Evolutionary conservation across 2,329 filamentous ascomycete genomes (phyloP).

Genomic region (Nigrospora sphaerica): DNA sequence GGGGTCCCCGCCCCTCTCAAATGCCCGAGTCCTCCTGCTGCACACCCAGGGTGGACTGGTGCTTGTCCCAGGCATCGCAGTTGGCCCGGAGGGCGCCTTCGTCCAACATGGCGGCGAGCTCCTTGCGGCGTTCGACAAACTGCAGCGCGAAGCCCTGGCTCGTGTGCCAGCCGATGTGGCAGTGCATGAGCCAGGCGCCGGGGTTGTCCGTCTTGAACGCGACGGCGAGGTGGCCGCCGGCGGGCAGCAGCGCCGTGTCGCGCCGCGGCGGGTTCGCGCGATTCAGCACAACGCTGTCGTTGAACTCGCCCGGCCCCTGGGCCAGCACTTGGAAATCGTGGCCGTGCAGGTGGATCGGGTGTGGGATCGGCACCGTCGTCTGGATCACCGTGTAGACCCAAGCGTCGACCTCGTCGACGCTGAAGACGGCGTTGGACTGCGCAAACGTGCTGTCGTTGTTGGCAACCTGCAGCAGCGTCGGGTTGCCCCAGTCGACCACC

Average conservation of each 20-base stretch:
- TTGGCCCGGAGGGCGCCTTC: slow-evolving; percentile 13
- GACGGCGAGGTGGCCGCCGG: slow-evolving; percentile 38
- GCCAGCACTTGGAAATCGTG: slow-evolving; percentile 33
- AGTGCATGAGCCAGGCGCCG: slow-evolving; percentile 36
- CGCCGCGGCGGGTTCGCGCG: slow-evolving; percentile 30
- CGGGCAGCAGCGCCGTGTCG: slow-evolving; percentile 39
- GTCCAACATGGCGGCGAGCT: slow-evolving; percentile 16
- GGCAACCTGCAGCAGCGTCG: slow-evolving; percentile 26
- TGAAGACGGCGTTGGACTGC: slow-evolving; percentile 18
- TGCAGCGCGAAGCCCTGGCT: slow-evolving; percentile 42
- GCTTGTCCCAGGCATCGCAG: slow-evolving; percentile 17
- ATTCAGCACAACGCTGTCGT: slow-evolving; percentile 18
- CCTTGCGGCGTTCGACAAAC: slow-evolving; percentile 31
- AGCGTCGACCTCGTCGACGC: slow-evolving; percentile 13
- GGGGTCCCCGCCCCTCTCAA: slow-evolving; percentile 6
- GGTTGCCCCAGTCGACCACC: slow-evolving; percentile 33
- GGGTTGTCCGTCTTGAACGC: slow-evolving; percentile 46
- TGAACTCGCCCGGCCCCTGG: slow-evolving; percentile 19
- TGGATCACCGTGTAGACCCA: slow-evolving; percentile 28
- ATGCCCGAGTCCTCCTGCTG: slow-evolving; percentile 21
- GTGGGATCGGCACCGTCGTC: slow-evolving; percentile 17
- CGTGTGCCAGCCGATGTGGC: slow-evolving; percentile 40
- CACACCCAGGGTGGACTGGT: slow-evolving; percentile 9
- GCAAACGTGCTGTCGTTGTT: slow-evolving; percentile 15
- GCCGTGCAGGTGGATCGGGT: slow-evolving; percentile 36